These are phyloP conservation scores for Ceratorhiza oryzae-sativae DNA, from an alignment of 1,284 basidiomycete genomes.

Conservation along the genomic window DNA sequence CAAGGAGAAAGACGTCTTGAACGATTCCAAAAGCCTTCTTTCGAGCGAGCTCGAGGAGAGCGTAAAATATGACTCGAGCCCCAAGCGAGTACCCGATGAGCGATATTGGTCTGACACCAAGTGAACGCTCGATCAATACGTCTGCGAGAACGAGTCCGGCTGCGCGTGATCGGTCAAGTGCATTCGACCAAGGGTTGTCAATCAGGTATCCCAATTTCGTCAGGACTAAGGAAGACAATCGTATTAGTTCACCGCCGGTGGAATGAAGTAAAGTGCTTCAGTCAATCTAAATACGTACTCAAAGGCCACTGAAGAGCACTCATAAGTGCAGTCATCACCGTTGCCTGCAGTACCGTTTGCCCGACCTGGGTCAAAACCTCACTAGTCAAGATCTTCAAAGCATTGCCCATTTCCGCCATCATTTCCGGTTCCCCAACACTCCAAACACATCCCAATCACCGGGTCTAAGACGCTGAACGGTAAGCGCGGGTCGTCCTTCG, in stretches of 20 bases:
- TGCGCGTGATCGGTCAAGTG: constrained; percentile 85
- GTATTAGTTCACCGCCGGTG: no score
- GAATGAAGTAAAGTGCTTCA: no score
- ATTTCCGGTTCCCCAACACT: constrained; percentile 94
- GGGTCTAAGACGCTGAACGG: constrained; percentile 95
- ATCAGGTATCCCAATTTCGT: constrained; percentile 96
- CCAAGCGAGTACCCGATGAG: constrained; percentile 95
- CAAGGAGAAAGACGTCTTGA: constrained; percentile 91
- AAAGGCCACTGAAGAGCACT: constrained; percentile 94
- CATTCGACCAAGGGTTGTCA: constrained; percentile 97
- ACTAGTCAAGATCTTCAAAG: constrained; percentile 84
- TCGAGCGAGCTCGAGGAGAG: constrained; percentile 86
- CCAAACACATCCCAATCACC: constrained; percentile 96
- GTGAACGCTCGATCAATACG: constrained; percentile 81
- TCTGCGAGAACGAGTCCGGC: constrained; percentile 92
- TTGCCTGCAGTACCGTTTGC: constrained; percentile 88
- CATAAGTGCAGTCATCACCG: constrained; percentile 90
- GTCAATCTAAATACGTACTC: constrained; percentile 70
- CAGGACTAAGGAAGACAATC: constrained; percentile 65
- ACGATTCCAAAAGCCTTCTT: constrained; percentile 89
- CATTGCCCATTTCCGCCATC: constrained; percentile 92
- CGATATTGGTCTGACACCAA: constrained; percentile 92
- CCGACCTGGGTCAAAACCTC: constrained; percentile 89
- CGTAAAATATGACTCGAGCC: constrained; percentile 92
- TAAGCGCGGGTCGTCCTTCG: constrained; percentile 85